A percentile compares a stretch with the other conserved stretches of the same genome.
phyloP scores from a whole-genome alignment of 495 filamentous ascomycete species.

The Penicillium samsonianum region DNA sequence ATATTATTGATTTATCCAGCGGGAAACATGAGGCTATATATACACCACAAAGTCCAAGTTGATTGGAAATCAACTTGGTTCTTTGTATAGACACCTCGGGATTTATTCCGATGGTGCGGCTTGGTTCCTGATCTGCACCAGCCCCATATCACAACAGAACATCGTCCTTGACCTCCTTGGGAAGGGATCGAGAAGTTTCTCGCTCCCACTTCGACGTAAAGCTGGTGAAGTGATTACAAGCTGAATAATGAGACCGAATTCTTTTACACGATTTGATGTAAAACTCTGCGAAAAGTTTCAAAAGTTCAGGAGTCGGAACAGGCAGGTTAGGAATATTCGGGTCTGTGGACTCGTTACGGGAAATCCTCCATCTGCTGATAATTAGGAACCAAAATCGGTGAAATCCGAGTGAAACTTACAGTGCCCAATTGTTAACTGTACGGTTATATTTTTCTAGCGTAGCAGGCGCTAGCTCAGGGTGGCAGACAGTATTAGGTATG shows the following conservation, averaged over 20 bases:
- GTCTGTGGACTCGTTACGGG: constrained; percentile 6
- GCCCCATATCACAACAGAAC: too few species aligned
- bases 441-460: constrained; percentile 24
- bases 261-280: constrained; percentile 15
- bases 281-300: constrained; percentile 18
- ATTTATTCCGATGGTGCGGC: too few species aligned
- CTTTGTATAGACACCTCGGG: too few species aligned
- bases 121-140: too few species aligned
- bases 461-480: constrained; percentile 20
- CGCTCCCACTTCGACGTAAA: constrained; percentile 17
- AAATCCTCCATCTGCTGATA: constrained; percentile 22
- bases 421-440: constrained; percentile 14
- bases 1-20: too few species aligned
- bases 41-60: too few species aligned
- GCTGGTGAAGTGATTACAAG: constrained; percentile 14
- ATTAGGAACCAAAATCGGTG: neutral
- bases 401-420: constrained; percentile 13
- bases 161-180: constrained; percentile 10
- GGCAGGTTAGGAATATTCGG: constrained; percentile 14
- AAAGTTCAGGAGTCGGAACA: constrained; percentile 5
- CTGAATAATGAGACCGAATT: constrained; percentile 3
- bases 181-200: constrained; percentile 13
- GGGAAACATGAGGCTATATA: too few species aligned
- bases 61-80: too few species aligned
- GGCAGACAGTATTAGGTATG: constrained; percentile 19